Conservation (phyloP, 805 yeast species). For the Candida sithepensis region DNA sequence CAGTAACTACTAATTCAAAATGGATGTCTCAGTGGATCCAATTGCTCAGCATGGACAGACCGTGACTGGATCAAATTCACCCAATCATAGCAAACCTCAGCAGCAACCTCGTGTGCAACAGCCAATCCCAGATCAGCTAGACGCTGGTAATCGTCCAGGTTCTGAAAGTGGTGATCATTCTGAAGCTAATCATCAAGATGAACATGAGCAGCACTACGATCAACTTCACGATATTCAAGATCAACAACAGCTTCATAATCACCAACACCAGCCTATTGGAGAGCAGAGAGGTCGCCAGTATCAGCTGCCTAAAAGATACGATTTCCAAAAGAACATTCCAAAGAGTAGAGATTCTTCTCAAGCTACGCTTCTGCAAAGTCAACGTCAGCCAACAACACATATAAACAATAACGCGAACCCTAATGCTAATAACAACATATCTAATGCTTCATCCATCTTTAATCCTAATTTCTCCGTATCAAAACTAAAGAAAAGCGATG, state of each 20-base stretch:
- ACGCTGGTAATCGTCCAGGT: too few species aligned
- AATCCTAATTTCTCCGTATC: slow-evolving; percentile 14
- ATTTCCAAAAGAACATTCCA: slow-evolving; percentile 23
- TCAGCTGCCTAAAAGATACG: slow-evolving; percentile 28
- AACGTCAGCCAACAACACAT: neutral
- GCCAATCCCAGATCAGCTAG: neutral
- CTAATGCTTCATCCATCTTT: slow-evolving; percentile 5
- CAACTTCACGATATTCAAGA: neutral
- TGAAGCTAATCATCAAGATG: neutral
- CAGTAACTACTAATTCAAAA: neutral
- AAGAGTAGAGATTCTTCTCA: slow-evolving; percentile 16
- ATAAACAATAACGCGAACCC: neutral
- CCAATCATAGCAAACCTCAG: neutral
- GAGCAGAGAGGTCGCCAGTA: slow-evolving; percentile 28
- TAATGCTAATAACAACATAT: slow-evolving; percentile 5
- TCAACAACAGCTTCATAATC: neutral
- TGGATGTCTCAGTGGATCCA: neutral
- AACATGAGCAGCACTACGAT: neutral
- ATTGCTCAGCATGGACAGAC: neutral
- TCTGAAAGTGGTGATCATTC: too few species aligned
- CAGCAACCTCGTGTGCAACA: neutral
- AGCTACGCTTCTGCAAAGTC: neutral
- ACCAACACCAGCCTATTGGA: neutral
- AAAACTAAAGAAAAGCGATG: slow-evolving; percentile 14
- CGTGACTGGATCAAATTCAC: neutral